phyloP scores from a whole-genome alignment of 2,329 filamentous ascomycete genomes.

The Cordyceps sp. region DNA sequence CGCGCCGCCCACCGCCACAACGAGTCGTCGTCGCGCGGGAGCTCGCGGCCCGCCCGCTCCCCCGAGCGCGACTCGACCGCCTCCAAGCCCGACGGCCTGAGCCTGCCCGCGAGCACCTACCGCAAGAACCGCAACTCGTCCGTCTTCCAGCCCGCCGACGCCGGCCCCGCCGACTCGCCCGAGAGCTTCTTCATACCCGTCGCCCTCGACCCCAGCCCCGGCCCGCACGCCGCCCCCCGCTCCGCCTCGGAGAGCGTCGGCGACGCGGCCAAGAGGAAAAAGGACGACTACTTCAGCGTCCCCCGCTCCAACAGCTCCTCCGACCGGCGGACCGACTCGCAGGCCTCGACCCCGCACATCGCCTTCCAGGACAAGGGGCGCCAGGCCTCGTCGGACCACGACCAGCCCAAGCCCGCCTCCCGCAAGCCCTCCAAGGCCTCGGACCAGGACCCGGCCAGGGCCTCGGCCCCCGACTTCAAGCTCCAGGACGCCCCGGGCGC shows the following conservation, averaged over 20 bases:
- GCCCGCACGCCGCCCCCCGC: conserved; percentile 34
- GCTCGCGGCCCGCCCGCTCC: conserved; percentile 34
- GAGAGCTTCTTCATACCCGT: conserved; percentile 65
- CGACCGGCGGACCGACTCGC: conserved; percentile 31
- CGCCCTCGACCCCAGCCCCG: conserved; percentile 53
- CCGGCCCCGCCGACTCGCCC: conserved; percentile 32
- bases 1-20: conserved; percentile 31
- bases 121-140: conserved; percentile 61
- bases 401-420: conserved; percentile 31
- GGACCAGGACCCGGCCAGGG: conserved; percentile 10
- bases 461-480: conserved; percentile 40
- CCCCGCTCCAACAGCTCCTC: conserved; percentile 21
- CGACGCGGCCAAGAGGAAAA: conserved; percentile 29
- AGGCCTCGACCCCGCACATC: conserved; percentile 64
- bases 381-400: conserved; percentile 36
- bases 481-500: conserved; percentile 66
- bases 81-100: conserved; percentile 39
- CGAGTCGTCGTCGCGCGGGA: conserved; percentile 38
- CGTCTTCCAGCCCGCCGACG: conserved; percentile 34
- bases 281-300: conserved; percentile 43
- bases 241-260: conserved; percentile 30
- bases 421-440: conserved; percentile 29
- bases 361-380: conserved; percentile 76
- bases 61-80: conserved; percentile 32
- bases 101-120: conserved; percentile 61